Evolutionary conservation across 2,329 filamentous ascomycete genomes (phyloP).

Genomic region (Emergomyces africanus): DNA sequence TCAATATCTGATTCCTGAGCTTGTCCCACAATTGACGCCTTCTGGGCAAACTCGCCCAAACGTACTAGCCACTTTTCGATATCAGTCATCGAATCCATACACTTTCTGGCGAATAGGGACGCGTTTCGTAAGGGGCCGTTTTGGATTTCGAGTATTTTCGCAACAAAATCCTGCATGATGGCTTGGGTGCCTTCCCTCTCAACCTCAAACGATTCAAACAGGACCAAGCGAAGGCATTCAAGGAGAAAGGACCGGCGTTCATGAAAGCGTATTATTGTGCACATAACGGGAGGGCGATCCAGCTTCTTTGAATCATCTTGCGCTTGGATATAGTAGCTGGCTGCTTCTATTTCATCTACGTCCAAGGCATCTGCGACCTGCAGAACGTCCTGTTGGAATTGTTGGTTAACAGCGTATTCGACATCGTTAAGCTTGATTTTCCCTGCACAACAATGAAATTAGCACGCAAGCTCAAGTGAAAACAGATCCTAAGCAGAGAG

Average conservation of each 20-base stretch:
- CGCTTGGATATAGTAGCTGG: slow-evolving; percentile 60
- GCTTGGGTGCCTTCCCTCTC: slow-evolving; percentile 44
- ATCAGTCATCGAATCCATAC: slow-evolving; percentile 60
- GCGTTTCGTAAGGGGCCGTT: slow-evolving; percentile 36
- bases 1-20: slow-evolving; percentile 54
- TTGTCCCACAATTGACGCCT: slow-evolving; percentile 61
- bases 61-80: slow-evolving; percentile 66
- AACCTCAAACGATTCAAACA: slow-evolving; percentile 54
- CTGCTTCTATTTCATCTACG: slow-evolving; percentile 78
- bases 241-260: slow-evolving; percentile 70
- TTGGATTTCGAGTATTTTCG: slow-evolving; percentile 47
- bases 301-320: slow-evolving; percentile 55
- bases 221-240: slow-evolving; percentile 67
- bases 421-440: slow-evolving; percentile 60
- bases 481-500: not conserved
- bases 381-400: slow-evolving; percentile 72
- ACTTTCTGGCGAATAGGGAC: slow-evolving; percentile 57
- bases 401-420: slow-evolving; percentile 69
- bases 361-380: slow-evolving; percentile 79
- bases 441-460: slow-evolving; percentile 36
- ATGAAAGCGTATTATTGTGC: slow-evolving; percentile 78
- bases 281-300: slow-evolving; percentile 61
- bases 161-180: slow-evolving; percentile 43
- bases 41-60: slow-evolving; percentile 62
- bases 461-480: not conserved